Evolutionary conservation across 441 rosid genomes (phyloP).

Genomic region (Brassica balearica): DNA sequence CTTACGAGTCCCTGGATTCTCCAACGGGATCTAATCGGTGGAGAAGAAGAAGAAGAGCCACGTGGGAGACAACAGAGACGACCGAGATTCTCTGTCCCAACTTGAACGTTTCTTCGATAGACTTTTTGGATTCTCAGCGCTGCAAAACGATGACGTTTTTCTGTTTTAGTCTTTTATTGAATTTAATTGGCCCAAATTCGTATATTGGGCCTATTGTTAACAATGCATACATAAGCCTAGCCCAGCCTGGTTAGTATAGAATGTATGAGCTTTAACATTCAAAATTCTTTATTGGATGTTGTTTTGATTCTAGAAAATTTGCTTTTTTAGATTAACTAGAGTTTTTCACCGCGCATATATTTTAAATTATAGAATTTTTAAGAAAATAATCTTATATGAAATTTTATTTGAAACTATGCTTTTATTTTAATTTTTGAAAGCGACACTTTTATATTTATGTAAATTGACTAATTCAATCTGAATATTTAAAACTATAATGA

Average conservation of each 20-base stretch:
- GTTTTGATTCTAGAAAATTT: no score
- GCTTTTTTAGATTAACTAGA: no score
- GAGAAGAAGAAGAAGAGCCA: slow-evolving; percentile 16
- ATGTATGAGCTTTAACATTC: background rate
- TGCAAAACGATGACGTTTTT: background rate
- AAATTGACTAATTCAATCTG: background rate
- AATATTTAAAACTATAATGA: no score
- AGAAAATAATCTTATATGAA: no score
- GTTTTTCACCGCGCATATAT: no score
- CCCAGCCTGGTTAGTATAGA: background rate
- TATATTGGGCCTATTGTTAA: background rate
- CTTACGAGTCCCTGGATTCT: slow-evolving; percentile 9
- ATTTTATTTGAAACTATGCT: no score
- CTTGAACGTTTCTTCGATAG: slow-evolving; percentile 44
- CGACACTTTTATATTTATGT: background rate
- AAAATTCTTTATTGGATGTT: background rate
- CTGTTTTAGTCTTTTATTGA: background rate
- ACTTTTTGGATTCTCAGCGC: slow-evolving; percentile 10
- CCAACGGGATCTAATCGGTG: slow-evolving; percentile 42
- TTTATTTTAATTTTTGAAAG: no score
- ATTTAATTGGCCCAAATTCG: background rate
- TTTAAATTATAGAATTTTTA: no score
- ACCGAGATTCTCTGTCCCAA: slow-evolving; percentile 46
- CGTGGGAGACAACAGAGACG: slow-evolving; percentile 41
- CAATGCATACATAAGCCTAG: background rate